Percentiles rank a stretch among this genome's conserved stretches.
These are phyloP conservation scores for Penicillium italicum DNA, from an alignment of 2,329 filamentous ascomycete genomes.

Conservation along the genomic window DNA sequence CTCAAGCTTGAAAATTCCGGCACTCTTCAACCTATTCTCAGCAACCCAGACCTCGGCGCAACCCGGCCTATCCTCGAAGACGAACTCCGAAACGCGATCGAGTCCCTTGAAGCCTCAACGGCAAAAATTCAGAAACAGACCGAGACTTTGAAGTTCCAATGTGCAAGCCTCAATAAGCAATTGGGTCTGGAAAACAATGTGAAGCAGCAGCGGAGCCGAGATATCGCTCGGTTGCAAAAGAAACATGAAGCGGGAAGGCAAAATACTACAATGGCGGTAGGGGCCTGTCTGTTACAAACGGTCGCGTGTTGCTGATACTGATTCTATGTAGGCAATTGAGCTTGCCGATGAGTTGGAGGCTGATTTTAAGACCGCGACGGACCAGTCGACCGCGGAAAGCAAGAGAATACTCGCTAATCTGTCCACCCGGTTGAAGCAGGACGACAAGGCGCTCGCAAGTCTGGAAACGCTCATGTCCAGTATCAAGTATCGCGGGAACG, in stretches of 20 bases:
- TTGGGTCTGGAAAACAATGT: constrained; percentile 22
- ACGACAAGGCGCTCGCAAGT: constrained; percentile 33
- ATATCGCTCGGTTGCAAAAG: constrained; percentile 31
- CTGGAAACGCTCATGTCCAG: constrained; percentile 31
- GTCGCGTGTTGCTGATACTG: constrained; percentile 16
- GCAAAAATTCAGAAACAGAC: constrained; percentile 34
- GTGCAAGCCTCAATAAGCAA: constrained; percentile 29
- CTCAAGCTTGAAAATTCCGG: constrained; percentile 34
- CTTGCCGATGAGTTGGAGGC: constrained; percentile 33
- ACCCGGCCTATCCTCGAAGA: constrained; percentile 40
- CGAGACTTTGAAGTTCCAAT: constrained; percentile 31
- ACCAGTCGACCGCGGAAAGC: constrained; percentile 31
- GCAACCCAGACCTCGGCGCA: constrained; percentile 26
- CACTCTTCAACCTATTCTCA: constrained; percentile 28
- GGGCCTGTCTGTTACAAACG: background rate
- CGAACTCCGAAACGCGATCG: constrained; percentile 37
- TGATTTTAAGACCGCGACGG: constrained; percentile 29
- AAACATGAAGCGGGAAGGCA: constrained; percentile 38
- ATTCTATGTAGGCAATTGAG: constrained; percentile 33
- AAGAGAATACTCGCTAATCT: constrained; percentile 34
- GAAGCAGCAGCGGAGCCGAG: constrained; percentile 23
- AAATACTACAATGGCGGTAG: constrained; percentile 33
- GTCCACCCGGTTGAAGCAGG: constrained; percentile 35
- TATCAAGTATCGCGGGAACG: constrained; percentile 29
- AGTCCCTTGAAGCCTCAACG: constrained; percentile 38